These are phyloP conservation scores for Panellus pusillus DNA, from an alignment of 768 basidiomycete genomes.

Conservation along the genomic window DNA sequence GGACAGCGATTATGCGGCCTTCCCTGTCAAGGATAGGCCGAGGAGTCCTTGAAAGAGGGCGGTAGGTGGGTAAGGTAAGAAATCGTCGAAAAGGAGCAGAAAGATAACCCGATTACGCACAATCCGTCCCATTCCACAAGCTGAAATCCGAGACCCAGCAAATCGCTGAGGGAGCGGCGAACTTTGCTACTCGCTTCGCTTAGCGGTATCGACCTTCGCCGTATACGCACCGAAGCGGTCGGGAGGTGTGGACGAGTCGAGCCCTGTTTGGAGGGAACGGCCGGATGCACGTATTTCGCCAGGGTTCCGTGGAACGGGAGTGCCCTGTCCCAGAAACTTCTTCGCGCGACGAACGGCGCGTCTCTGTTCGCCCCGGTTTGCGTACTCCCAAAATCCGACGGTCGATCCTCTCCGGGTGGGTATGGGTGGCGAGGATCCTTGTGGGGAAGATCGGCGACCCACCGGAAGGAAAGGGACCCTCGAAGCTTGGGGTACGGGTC, in stretches of 20 bases:
- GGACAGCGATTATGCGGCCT: conserved; percentile 2
- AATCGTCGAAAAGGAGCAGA: too few species aligned
- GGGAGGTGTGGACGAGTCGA: conserved; percentile 1
- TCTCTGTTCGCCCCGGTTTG: not conserved
- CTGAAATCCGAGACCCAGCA: conserved; percentile 2
- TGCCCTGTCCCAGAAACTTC: not conserved
- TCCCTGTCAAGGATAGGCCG: not conserved
- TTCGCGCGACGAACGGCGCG: not conserved
- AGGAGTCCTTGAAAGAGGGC: not conserved
- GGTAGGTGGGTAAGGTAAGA: not conserved
- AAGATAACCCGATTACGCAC: not conserved
- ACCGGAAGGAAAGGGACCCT: too few species aligned
- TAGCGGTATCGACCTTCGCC: not conserved
- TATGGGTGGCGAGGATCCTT: not conserved
- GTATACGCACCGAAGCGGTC: not conserved
- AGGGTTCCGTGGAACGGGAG: not conserved
- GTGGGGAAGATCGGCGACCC: too few species aligned
- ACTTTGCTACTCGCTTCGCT: not conserved
- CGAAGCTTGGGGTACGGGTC: too few species aligned
- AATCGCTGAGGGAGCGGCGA: not conserved
- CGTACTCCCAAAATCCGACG: too few species aligned
- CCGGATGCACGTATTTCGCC: not conserved
- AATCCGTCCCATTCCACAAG: not conserved
- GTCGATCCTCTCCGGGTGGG: too few species aligned
- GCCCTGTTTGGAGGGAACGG: not conserved